These are phyloP conservation scores for Rhodotorula sp. DNA, from an alignment of 1,284 basidiomycete genomes.

Conservation along the genomic window DNA sequence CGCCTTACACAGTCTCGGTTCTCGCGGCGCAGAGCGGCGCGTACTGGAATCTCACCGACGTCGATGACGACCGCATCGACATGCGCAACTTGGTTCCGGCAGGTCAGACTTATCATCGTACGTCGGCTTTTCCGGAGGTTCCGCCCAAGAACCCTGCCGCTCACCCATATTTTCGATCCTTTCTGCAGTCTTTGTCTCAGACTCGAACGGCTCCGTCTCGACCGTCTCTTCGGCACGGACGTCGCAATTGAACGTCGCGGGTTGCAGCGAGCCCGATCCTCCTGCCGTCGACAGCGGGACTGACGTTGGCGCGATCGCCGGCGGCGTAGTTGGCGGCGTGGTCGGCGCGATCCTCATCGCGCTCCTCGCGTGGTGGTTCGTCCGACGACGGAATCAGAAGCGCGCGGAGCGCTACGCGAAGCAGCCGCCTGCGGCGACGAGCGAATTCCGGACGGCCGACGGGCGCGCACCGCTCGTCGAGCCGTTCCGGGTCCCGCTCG, in stretches of 20 bases:
- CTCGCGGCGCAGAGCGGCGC: slow-evolving; percentile 21
- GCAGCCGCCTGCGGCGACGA: slow-evolving; percentile 17
- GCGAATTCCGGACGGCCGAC: slow-evolving; percentile 27
- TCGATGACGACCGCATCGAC: slow-evolving; percentile 1
- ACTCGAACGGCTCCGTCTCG: slow-evolving; percentile 18
- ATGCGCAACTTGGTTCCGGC: slow-evolving; percentile 28
- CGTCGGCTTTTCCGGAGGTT: background rate
- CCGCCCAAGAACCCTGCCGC: too few species aligned
- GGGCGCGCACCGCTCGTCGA: slow-evolving; percentile 31
- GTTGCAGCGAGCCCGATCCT: slow-evolving; percentile 3
- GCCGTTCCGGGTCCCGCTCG: slow-evolving; percentile 28
- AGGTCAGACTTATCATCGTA: slow-evolving; percentile 23
- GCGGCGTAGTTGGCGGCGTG: slow-evolving; percentile 33
- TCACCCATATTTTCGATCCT: too few species aligned
- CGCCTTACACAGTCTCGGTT: slow-evolving; percentile 27
- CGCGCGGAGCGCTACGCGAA: slow-evolving; percentile 11
- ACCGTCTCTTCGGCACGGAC: slow-evolving; percentile 5
- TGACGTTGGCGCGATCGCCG: slow-evolving; percentile 32
- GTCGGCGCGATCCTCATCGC: slow-evolving; percentile 21
- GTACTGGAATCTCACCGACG: slow-evolving; percentile 31
- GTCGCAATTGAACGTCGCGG: slow-evolving; percentile 9
- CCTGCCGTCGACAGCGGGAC: background rate
- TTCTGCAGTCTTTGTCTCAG: slow-evolving; percentile 31
- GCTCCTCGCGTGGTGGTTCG: slow-evolving; percentile 26
- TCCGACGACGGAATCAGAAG: slow-evolving; percentile 10